phyloP scores from a whole-genome alignment of 306 rosid genomes.

The Ochetophila trinervis region DNA sequence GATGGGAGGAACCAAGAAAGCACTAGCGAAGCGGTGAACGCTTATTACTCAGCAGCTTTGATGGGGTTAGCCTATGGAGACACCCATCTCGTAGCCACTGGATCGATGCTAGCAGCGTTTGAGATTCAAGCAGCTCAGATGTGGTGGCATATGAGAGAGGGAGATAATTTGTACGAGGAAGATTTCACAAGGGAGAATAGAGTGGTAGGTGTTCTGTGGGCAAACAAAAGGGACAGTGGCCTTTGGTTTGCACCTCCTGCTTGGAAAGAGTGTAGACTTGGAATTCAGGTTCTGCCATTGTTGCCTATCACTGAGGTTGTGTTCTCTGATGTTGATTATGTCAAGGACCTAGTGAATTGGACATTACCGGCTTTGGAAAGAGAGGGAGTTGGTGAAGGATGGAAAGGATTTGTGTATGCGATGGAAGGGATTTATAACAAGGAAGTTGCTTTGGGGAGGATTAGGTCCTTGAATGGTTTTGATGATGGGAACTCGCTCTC shows the following conservation, averaged over 20 bases:
- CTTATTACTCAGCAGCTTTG: constrained; percentile 77
- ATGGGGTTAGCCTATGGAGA: constrained; percentile 80
- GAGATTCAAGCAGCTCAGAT: constrained; percentile 65
- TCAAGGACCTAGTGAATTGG: constrained; percentile 75
- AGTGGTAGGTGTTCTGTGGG: constrained; percentile 70
- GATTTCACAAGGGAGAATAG: constrained; percentile 58
- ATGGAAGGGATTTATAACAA: constrained; percentile 60
- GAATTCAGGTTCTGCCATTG: constrained; percentile 74
- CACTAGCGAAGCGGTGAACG: constrained; percentile 79
- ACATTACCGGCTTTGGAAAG: constrained; percentile 59
- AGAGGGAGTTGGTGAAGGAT: constrained; percentile 78
- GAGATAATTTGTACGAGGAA: constrained; percentile 41
- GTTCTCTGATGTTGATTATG: constrained; percentile 56
- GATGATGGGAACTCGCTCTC: constrained; percentile 78
- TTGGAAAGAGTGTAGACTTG: constrained; percentile 76
- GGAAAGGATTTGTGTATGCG: constrained; percentile 79
- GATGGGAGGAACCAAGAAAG: constrained; percentile 94
- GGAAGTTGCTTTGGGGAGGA: constrained; percentile 46
- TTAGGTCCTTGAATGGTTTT: constrained; percentile 43
- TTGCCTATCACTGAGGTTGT: constrained; percentile 60
- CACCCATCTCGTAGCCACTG: constrained; percentile 44
- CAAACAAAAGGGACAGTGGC: constrained; percentile 80
- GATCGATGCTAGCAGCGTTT: constrained; percentile 59
- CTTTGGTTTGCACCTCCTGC: constrained; percentile 85
- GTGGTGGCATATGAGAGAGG: constrained; percentile 84